A percentile compares a stretch with the other conserved stretches of the same genome.
Conservation (phyloP, 495 filamentous ascomycete genomes). For the Penicillium dipodomyicola region DNA sequence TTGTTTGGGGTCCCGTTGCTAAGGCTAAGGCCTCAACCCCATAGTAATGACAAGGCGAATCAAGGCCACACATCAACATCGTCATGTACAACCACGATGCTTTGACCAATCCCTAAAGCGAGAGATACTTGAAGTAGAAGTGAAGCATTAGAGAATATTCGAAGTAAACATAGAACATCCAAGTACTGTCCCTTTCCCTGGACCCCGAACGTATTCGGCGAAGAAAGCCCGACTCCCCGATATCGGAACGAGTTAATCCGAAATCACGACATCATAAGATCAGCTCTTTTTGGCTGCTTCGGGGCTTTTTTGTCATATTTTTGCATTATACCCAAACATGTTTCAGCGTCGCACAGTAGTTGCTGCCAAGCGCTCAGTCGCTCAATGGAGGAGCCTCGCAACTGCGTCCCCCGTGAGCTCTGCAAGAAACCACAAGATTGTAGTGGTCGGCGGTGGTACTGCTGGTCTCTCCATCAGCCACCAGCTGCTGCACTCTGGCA, state of each 20-base stretch:
- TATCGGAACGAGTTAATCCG: conserved; percentile 9
- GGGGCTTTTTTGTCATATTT: not conserved
- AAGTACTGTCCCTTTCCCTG: not conserved
- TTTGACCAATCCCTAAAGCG: not conserved
- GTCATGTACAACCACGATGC: not conserved
- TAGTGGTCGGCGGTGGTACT: conserved; percentile 62
- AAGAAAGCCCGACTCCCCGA: conserved; percentile 1
- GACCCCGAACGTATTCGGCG: conserved; percentile 2
- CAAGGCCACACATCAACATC: not conserved
- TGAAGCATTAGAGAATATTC: not conserved
- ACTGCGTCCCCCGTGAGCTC: conserved; percentile 40
- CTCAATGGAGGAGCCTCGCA: conserved; percentile 34
- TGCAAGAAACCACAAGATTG: conserved; percentile 55
- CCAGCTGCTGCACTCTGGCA: conserved; percentile 56
- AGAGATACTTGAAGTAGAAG: not conserved
- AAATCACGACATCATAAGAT: conserved; percentile 8
- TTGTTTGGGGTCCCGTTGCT: not conserved
- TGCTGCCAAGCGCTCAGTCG: conserved; percentile 18
- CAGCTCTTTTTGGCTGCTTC: not conserved
- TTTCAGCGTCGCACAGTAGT: conserved; percentile 20
- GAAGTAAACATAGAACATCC: not conserved
- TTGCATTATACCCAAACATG: conserved; percentile 13
- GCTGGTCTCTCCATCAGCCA: conserved; percentile 62
- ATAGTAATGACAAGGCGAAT: not conserved
- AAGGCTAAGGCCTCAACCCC: not conserved